These are phyloP conservation scores for Lipomyces sp. DNA, from an alignment of 805 yeast species.

Conservation along the genomic window DNA sequence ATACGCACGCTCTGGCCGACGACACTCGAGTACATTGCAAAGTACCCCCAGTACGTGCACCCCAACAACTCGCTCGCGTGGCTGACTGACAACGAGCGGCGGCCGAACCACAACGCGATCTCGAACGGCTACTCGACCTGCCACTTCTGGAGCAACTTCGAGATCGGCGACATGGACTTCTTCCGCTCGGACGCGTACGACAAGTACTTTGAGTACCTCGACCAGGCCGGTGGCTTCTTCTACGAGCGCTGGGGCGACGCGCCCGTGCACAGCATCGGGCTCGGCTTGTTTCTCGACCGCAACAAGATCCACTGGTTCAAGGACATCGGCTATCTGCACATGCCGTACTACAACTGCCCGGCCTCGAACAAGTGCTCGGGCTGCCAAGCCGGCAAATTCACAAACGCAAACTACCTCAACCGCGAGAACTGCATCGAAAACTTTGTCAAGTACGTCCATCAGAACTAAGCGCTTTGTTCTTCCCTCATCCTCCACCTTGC, in stretches of 20 bases:
- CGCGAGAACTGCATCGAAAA: constrained; percentile 72
- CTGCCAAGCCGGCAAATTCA: constrained; percentile 57
- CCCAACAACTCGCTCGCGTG: constrained; percentile 61
- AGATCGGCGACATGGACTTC: constrained; percentile 80
- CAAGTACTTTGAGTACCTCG: constrained; percentile 61
- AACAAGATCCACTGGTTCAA: constrained; percentile 76
- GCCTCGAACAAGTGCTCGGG: constrained; percentile 49
- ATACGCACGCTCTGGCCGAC: constrained; percentile 65
- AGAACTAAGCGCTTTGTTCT: constrained; percentile 12
- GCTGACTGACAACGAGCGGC: constrained; percentile 56
- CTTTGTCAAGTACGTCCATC: constrained; percentile 51
- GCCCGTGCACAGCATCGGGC: constrained; percentile 78
- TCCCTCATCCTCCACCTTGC: not conserved
- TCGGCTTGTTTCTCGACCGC: constrained; percentile 69
- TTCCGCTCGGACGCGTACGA: constrained; percentile 65
- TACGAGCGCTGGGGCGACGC: constrained; percentile 96
- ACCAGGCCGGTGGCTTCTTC: constrained; percentile 72
- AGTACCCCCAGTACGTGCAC: constrained; percentile 57
- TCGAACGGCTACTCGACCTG: constrained; percentile 63
- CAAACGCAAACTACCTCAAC: constrained; percentile 49
- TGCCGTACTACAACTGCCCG: constrained; percentile 77
- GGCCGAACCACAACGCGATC: constrained; percentile 49
- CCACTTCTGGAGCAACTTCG: constrained; percentile 90
- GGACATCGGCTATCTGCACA: constrained; percentile 74
- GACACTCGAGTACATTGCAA: constrained; percentile 56